These are phyloP conservation scores for Setomelanomma holmii DNA, from an alignment of 2,329 filamentous ascomycete genomes.

Conservation along the genomic window DNA sequence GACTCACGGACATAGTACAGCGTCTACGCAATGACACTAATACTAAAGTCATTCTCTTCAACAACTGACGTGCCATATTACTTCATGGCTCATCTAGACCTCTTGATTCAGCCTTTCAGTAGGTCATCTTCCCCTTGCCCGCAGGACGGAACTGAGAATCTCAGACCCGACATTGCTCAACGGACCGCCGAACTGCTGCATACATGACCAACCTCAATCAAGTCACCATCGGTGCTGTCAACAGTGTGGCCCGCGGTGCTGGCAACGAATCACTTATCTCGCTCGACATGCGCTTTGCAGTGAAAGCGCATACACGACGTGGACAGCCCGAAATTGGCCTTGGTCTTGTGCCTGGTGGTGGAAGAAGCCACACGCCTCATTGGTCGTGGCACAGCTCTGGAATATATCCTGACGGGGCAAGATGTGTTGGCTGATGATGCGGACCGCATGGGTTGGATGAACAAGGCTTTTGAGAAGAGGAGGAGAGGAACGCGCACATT, in stretches of 20 bases:
- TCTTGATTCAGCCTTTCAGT: slow-evolving; percentile 5
- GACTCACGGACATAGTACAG: slow-evolving; percentile 5
- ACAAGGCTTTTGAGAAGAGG: slow-evolving; percentile 10
- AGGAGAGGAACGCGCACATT: slow-evolving; percentile 6
- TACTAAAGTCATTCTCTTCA: slow-evolving; percentile 6
- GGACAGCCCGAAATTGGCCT: slow-evolving; percentile 9
- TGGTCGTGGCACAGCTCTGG: slow-evolving; percentile 7
- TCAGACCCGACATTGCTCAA: slow-evolving; percentile 1
- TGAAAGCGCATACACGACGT: slow-evolving; percentile 3
- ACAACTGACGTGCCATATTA: slow-evolving; percentile 5
- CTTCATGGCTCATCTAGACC: slow-evolving; percentile 7
- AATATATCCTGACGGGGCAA: slow-evolving; percentile 6
- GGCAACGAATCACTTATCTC: slow-evolving; percentile 8
- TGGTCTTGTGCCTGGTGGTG: slow-evolving; percentile 6
- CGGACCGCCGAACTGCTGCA: slow-evolving; percentile 6
- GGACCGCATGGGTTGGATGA: slow-evolving; percentile 10
- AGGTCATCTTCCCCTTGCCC: neutral
- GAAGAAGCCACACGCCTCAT: slow-evolving; percentile 6
- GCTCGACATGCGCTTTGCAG: slow-evolving; percentile 11
- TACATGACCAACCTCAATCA: slow-evolving; percentile 6
- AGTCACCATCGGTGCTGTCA: slow-evolving; percentile 8
- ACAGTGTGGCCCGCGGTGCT: slow-evolving; percentile 6
- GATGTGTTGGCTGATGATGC: slow-evolving; percentile 7
- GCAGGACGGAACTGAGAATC: neutral
- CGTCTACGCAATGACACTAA: slow-evolving; percentile 5